Evolutionary conservation across 2,329 filamentous ascomycete species (phyloP), one percentile per base, ranked within the genome.

Genomic region (Rhinocladiella similis): DNA sequence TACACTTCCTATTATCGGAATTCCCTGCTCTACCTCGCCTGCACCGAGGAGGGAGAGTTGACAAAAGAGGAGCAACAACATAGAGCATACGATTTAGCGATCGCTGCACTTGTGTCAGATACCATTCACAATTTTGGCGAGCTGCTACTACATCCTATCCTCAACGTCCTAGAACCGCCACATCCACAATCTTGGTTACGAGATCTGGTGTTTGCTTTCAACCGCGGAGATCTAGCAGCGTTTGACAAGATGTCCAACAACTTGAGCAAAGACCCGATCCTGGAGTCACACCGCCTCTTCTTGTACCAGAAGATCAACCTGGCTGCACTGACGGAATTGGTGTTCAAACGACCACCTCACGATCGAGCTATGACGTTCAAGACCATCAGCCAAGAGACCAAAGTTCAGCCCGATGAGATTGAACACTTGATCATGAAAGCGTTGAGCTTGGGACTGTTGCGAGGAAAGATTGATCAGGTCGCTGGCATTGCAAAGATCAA

Each of bases 81-180:
- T 57, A 87, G 93, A 66, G 94, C 94, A 43, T 96, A 96, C 76
- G 91, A 97, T 72, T 86, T 99, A 61, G 89, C 89, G 69, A 87
- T 97, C 52, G 91, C 94, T 25, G 94, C 94, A 9, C 83, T 99
- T 7, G 89, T 97, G 38, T 97, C 92, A 49, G 90, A 93, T 69
- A 90, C 86, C 68, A 99, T 97, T 77, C 97, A 99, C 84, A 99
- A 99, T 80, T 99, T 99, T 67, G 94, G 94, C 73, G 94, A 99
- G 80, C 87, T 99, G n/a, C 85, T 99, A 29, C 84, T 99, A 65
- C 94, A 99, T 73, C 94, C 94, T 3, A 96, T 99, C 69, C 86
- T 99, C 62, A 90, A 96, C 70, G 87, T 89, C 18, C 84, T 99
- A 50, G 80, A 64, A 43, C 80, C 68, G 84, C 87, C 66, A 86